These are phyloP conservation scores for Citrus sinensis DNA, from an alignment of 345 rosid genomes.

Conservation along the genomic window DNA sequence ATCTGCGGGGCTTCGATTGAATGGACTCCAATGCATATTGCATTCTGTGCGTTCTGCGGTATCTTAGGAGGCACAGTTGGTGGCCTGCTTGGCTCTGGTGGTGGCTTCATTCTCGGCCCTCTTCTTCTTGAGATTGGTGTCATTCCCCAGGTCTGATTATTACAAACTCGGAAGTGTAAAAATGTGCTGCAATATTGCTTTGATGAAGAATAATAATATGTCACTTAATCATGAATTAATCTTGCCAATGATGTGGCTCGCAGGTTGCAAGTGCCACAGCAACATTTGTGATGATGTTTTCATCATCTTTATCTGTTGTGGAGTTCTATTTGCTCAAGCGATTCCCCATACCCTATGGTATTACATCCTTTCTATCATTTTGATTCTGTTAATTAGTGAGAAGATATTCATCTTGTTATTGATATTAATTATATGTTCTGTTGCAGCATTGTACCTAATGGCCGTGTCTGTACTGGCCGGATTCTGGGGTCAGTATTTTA, in stretches of 20 bases:
- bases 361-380: no score
- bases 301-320: conserved; percentile 90
- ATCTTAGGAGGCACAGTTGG: conserved; percentile 85
- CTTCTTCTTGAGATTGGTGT: conserved; percentile 97
- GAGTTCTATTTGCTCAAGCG: conserved; percentile 92
- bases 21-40: conserved; percentile 72
- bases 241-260: not conserved
- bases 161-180: not conserved
- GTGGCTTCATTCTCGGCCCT: conserved; percentile 93
- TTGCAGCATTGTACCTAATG: conserved; percentile 68
- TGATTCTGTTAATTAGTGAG: not conserved
- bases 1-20: conserved; percentile 87
- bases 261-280: conserved; percentile 99
- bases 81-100: conserved; percentile 94
- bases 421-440: not conserved
- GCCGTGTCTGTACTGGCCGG: conserved; percentile 67
- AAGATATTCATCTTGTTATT: not conserved
- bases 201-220: no score
- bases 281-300: conserved; percentile 97
- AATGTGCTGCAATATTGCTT: not conserved
- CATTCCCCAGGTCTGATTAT: conserved; percentile 66
- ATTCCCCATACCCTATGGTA: conserved; percentile 91
- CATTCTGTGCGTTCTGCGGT: conserved; percentile 84
- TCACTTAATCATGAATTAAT: not conserved
- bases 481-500: conserved; percentile 83